A percentile compares a stretch with the other conserved stretches of the same genome.
These are phyloP conservation scores for Antarctomyces pellizariae DNA, from an alignment of 495 filamentous ascomycete genomes.

Conservation along the genomic window DNA sequence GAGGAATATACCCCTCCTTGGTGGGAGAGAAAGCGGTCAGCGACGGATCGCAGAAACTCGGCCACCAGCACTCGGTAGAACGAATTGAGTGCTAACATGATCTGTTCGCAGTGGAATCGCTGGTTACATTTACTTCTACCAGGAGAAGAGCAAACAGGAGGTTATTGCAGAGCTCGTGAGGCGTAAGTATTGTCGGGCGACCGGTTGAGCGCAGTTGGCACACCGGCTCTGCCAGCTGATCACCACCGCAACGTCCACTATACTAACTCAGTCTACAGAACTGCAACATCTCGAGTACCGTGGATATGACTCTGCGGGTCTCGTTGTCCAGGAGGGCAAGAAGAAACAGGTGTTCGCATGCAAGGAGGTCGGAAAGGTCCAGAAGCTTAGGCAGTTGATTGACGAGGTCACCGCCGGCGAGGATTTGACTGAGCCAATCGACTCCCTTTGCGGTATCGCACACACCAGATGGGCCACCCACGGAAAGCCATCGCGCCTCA, in stretches of 20 bases:
- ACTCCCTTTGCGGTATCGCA: conserved; percentile 92
- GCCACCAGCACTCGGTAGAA: no score
- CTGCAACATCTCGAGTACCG: conserved; percentile 96
- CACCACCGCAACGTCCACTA: no score
- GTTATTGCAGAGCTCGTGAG: conserved; percentile 92
- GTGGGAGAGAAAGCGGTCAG: no score
- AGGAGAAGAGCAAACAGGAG: conserved; percentile 89
- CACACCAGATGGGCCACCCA: conserved; percentile 99
- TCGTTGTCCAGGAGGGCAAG: conserved; percentile 94
- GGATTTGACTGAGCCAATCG: conserved; percentile 81
- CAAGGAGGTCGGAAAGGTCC: conserved; percentile 98
- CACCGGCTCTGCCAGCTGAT: no score
- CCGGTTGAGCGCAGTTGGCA: no score
- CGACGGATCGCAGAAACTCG: no score
- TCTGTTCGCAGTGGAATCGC: conserved; percentile 88
- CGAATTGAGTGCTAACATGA: no score
- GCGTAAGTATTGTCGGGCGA: no score
- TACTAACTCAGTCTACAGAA: conserved; percentile 22
- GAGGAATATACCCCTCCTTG: no score
- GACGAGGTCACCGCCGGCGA: conserved; percentile 41
- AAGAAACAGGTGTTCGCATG: conserved; percentile 92
- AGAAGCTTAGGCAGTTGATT: conserved; percentile 82
- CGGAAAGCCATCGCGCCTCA: conserved; percentile 73
- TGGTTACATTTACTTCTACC: conserved; percentile 80
- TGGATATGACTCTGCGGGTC: conserved; percentile 90